Evolutionary conservation across 2,329 filamentous ascomycete genomes (phyloP), one percentile per base, ranked within the genome.

Genomic region (Lachnellula arida): DNA sequence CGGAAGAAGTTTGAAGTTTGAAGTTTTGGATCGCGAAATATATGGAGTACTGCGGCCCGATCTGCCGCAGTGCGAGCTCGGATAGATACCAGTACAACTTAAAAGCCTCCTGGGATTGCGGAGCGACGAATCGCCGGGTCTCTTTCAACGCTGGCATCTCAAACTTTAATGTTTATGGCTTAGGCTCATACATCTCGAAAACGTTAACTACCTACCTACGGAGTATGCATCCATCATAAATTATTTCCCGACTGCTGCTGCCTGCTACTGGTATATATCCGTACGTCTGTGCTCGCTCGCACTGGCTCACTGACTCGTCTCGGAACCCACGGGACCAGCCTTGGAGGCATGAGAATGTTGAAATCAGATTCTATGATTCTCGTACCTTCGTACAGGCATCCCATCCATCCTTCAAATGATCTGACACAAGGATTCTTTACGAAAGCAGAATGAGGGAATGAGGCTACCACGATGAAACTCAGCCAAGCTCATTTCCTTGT

Each of bases 391-490:
- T 37, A 37, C 32, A 19, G 12, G 46, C 49, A 22, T 49, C 28
- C 25, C 4, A 25, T 25, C 28, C 28, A 28, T 28, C 28, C 51
- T 48, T 40, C 35, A 32, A 51, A 54, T 50, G 59, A 61, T 61
- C 59, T 58, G 59, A 60, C 19, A 49, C 57, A 44, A 56, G 59
- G 59, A 61, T 61, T 23, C 54, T 56, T n/a, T 2, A 17, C 5
- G 14, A 28, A 22, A 17, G 25, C 11, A 17, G 17, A 19, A 6
- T 23, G 17, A 23, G 17, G 42, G 42, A 44, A 9, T 8, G 42
- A 44, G n/a, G 15, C 11, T 22, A 8, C 42, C 19, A 23, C 44
- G 51, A 37, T 50, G 46, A 61, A 43, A 12, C n/a, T n/a, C 35
- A 11, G 9, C n/a, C 37, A 15, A 40, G 37, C 37, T 40, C 37